Evolutionary conservation across 768 basidiomycete species (phyloP).

Genomic region (Tricholoma furcatifolium): DNA sequence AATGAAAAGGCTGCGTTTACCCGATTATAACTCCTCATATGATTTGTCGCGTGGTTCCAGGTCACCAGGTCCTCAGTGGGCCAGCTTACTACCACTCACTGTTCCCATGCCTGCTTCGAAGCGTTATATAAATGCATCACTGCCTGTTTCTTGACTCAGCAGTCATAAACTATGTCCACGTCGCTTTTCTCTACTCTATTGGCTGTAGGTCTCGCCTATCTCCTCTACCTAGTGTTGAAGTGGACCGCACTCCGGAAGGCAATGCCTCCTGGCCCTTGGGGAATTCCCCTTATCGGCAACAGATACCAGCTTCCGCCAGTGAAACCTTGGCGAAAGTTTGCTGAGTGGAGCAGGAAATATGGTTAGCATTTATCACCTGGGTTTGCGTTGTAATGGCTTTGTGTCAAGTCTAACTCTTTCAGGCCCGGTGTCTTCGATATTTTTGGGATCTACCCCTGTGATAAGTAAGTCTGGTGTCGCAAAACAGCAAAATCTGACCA

Average conservation of each 20-base stretch:
- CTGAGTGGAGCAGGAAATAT: constrained; percentile 45
- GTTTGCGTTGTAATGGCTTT: too few relatives aligned
- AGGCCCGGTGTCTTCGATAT: constrained; percentile 42
- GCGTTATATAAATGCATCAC: too few relatives aligned
- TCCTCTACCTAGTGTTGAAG: constrained; percentile 22
- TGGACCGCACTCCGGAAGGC: constrained; percentile 28
- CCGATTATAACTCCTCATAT: too few relatives aligned
- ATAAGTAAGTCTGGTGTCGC: constrained; percentile 26
- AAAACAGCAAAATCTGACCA: not conserved
- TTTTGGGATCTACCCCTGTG: constrained; percentile 42
- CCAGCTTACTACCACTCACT: too few relatives aligned
- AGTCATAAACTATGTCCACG: not conserved
- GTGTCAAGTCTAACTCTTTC: not conserved
- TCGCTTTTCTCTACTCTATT: not conserved
- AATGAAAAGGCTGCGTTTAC: too few relatives aligned
- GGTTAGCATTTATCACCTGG: constrained; percentile 29
- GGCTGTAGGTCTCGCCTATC: constrained; percentile 15
- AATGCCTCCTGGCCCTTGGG: constrained; percentile 48
- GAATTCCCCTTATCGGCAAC: constrained; percentile 46
- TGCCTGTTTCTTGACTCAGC: too few relatives aligned
- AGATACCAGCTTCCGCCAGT: constrained; percentile 40
- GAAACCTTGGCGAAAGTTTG: constrained; percentile 51
- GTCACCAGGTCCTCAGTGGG: too few relatives aligned
- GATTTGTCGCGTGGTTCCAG: too few relatives aligned
- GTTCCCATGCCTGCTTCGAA: too few relatives aligned